These are phyloP conservation scores for Rhodosporidiobolus sp. DNA, from an alignment of 768 basidiomycete species.

Conservation along the genomic window DNA sequence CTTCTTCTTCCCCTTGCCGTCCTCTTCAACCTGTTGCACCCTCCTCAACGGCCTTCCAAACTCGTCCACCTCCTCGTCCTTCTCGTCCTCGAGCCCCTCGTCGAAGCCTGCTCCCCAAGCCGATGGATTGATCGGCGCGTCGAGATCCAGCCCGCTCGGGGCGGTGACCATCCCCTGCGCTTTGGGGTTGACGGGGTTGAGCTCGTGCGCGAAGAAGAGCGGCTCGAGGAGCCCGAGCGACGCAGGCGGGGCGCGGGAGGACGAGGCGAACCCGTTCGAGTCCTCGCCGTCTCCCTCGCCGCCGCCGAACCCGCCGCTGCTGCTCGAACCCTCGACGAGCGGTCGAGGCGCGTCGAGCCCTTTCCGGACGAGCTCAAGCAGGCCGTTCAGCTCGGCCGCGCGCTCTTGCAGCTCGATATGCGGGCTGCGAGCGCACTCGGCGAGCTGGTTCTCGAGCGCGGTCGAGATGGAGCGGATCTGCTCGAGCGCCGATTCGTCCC, in stretches of 20 bases:
- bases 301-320: background rate
- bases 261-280: conserved; percentile 22
- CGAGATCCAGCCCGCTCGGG: conserved; percentile 82
- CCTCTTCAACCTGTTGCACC: conserved; percentile 48
- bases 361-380: conserved; percentile 44
- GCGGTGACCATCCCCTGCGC: conserved; percentile 79
- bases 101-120: conserved; percentile 38
- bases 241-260: conserved; percentile 61
- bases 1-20: conserved; percentile 40
- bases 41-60: conserved; percentile 30
- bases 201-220: conserved; percentile 69
- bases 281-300: background rate
- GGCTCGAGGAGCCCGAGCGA: conserved; percentile 81
- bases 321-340: background rate
- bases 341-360: conserved; percentile 43
- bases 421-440: conserved; percentile 59
- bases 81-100: conserved; percentile 45
- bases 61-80: conserved; percentile 46
- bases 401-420: conserved; percentile 91
- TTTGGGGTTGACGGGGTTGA: conserved; percentile 73
- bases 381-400: conserved; percentile 52
- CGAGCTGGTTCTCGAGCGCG: conserved; percentile 60
- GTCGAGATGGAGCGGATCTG: conserved; percentile 66
- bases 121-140: conserved; percentile 50
- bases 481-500: conserved; percentile 69